Conservation (phyloP, 306 rosid genomes). For the Acacia acuminata region DNA sequence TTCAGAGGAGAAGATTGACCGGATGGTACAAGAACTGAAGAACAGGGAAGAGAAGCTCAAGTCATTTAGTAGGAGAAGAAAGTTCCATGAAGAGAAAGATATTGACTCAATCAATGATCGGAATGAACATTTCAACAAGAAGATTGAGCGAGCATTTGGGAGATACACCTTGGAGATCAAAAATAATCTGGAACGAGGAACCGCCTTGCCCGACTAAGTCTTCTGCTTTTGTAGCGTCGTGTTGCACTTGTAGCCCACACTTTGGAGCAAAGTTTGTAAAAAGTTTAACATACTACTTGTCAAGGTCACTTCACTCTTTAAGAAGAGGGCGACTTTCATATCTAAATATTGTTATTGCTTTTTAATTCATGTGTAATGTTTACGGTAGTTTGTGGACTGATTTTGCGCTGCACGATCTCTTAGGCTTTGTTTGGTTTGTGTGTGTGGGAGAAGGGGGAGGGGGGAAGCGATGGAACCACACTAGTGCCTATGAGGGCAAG, state of each 20-base stretch:
- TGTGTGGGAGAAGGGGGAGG: too few relatives aligned
- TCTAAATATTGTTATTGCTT: not conserved
- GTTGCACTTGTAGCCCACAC: not conserved
- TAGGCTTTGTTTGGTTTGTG: too few relatives aligned
- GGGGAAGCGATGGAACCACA: too few relatives aligned
- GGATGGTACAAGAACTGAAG: slow-evolving; percentile 93
- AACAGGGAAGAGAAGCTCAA: slow-evolving; percentile 76
- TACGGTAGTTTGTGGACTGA: not conserved
- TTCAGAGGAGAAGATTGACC: slow-evolving; percentile 84
- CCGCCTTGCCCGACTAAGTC: slow-evolving; percentile 88
- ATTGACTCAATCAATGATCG: slow-evolving; percentile 96
- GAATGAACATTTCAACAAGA: slow-evolving; percentile 96
- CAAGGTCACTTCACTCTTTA: not conserved
- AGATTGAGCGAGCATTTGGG: slow-evolving; percentile 98
- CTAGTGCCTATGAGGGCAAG: too few relatives aligned
- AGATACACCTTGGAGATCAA: slow-evolving; percentile 95
- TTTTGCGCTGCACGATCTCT: not conserved
- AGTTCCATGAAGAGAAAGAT: slow-evolving; percentile 92
- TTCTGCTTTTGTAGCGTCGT: slow-evolving; percentile 18
- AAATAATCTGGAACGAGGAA: slow-evolving; percentile 98
- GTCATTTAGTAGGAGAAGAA: slow-evolving; percentile 89
- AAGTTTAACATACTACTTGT: not conserved
- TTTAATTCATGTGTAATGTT: not conserved
- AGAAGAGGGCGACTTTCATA: slow-evolving; percentile 7
- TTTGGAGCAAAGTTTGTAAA: not conserved